Conservation (phyloP, 192 early-diverging fungal genomes). For the Coemansia sp. region DNA sequence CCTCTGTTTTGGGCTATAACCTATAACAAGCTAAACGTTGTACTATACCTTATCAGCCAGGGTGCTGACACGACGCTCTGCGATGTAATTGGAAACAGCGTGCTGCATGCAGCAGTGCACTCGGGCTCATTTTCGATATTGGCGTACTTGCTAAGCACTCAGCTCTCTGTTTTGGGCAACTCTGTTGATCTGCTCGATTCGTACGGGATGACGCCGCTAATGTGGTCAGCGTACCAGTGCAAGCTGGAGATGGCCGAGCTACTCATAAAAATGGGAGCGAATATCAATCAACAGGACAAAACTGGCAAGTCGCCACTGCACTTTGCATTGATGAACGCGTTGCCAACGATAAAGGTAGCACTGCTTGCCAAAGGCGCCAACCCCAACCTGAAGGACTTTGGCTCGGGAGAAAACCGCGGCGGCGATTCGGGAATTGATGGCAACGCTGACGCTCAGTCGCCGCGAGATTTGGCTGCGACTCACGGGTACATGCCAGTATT, state of each 20-base stretch:
- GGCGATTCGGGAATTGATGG: constrained; percentile 4
- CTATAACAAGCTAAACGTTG: constrained; percentile 71
- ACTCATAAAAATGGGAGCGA: constrained; percentile 70
- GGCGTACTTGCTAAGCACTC: constrained; percentile 69
- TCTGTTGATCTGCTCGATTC: constrained; percentile 66
- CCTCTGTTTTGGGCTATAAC: constrained; percentile 92
- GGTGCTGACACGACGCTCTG: constrained; percentile 73
- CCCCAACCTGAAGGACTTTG: constrained; percentile 58
- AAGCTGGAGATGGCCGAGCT: constrained; percentile 70
- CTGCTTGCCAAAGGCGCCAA: constrained; percentile 77
- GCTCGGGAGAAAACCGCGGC: constrained; percentile 3
- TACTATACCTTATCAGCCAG: constrained; percentile 68
- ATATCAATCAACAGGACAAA: constrained; percentile 66
- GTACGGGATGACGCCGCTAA: constrained; percentile 82
- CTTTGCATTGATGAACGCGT: constrained; percentile 78
- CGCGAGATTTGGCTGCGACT: constrained; percentile 78
- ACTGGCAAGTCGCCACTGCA: constrained; percentile 83
- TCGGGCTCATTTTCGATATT: constrained; percentile 76
- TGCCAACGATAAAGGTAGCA: constrained; percentile 58
- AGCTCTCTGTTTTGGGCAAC: constrained; percentile 60
- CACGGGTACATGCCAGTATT: constrained; percentile 52
- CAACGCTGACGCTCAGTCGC: constrained; percentile 65
- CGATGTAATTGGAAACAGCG: constrained; percentile 88
- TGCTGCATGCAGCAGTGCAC: constrained; percentile 86
- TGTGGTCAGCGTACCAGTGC: constrained; percentile 94